Evolutionary conservation across 371 early-diverging fungal genomes (phyloP), one percentile per base, ranked within the genome.

Genomic region (Apophysomyces elegans): DNA sequence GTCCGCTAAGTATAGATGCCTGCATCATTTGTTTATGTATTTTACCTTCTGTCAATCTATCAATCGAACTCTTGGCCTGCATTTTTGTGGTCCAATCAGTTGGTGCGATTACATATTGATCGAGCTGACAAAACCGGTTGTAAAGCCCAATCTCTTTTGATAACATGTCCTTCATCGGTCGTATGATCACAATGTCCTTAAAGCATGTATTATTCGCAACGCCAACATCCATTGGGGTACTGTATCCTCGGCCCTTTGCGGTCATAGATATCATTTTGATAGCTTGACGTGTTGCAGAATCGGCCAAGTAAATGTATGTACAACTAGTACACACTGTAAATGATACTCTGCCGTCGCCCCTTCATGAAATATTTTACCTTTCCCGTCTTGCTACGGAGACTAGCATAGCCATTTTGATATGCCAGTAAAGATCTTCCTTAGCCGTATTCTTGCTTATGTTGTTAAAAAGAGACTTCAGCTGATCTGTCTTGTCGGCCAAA

Each of bases 241-340:
- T 89, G 69, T 91, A 91, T 14, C 97, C 97, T 35, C 95, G 88
- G 1, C 97, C 97, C 60, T 93, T 90, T 50, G 90, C 85, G 7
- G 93, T 93, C 65, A 87, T 75, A 0, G 93, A 76, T 44, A 97
- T 90, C 59, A 90, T 87, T 62, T 88, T 90, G 56, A 92, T 86
- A 0, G 96, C 94, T 16, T 94, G 84, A 36, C 91, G 83, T 16
- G 95, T 94, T 6, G 92, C 84, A 44, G 89, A 90, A 73, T 93
- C 93, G 8, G 91, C 97, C 66, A 93, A 71, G 14, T 92, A 79
- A 11, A 95, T 81, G 45, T 81, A 84, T 0, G 82, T 74, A 66
- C 95, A 96, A 7, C 85, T 77, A 58, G 64, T 56, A 2, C 4
- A 65, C 0, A 39, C 59, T 0, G 50, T 21, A 37, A 36, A 36